These are phyloP conservation scores for Physcomitrium patens DNA, from an alignment of 225 moss, liverwort and hornwort species.

Conservation along the genomic window DNA sequence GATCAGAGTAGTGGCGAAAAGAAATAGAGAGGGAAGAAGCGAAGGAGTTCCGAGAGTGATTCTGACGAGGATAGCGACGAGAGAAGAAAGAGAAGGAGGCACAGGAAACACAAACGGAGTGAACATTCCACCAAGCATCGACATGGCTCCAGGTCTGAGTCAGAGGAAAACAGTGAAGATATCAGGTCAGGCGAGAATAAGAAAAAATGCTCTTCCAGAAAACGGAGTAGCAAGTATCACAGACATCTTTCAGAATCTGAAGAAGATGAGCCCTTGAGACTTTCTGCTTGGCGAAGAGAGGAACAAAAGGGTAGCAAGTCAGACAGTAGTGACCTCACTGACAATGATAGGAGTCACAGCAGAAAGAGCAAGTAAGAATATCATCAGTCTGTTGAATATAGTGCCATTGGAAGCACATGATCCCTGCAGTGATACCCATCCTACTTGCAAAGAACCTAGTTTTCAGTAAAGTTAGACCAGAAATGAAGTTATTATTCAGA, in stretches of 20 bases:
- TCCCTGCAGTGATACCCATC: too few species aligned
- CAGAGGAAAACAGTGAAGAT: neutral
- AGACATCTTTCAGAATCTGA: conserved; percentile 23
- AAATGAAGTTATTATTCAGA: too few species aligned
- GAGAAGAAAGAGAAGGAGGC: conserved; percentile 21
- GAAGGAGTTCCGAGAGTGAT: conserved; percentile 23
- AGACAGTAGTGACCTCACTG: conserved; percentile 28
- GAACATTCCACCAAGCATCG: conserved; percentile 23
- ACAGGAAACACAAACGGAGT: conserved; percentile 25
- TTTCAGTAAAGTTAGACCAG: too few species aligned
- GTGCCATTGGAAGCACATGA: too few species aligned
- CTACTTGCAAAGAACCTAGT: too few species aligned
- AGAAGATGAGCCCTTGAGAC: conserved; percentile 18
- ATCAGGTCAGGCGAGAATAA: conserved; percentile 17
- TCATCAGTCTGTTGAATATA: too few species aligned
- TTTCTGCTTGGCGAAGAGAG: conserved; percentile 37
- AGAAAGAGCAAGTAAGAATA: too few species aligned
- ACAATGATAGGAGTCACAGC: too few species aligned
- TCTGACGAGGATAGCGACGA: conserved; percentile 24
- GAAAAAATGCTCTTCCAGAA: conserved; percentile 3
- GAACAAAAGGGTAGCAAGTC: conserved; percentile 40
- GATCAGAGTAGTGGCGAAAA: neutral
- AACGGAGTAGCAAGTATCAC: conserved; percentile 24
- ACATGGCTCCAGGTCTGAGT: conserved; percentile 6
- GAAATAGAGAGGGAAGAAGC: neutral